Conservation (phyloP, 2,329 filamentous ascomycete species). For the Cladosporium sp. region DNA sequence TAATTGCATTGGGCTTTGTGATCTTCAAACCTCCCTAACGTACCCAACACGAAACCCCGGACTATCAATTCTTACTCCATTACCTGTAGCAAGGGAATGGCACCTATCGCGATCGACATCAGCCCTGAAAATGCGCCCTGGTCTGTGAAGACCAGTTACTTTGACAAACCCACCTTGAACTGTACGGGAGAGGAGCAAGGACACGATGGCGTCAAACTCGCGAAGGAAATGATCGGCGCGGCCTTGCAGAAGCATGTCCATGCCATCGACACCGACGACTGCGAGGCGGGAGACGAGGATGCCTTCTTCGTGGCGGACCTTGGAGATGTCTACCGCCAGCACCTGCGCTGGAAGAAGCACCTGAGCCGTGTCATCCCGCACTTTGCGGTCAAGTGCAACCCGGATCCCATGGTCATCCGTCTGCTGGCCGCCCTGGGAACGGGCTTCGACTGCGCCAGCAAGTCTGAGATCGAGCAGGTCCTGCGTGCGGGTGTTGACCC, state of each 20-base stretch:
- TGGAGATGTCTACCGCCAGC: constrained; percentile 97
- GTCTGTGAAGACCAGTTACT: constrained; percentile 33
- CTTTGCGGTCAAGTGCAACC: constrained; percentile 99
- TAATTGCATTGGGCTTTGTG: constrained; percentile 82
- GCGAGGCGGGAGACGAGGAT: constrained; percentile 90
- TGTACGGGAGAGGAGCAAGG: constrained; percentile 28
- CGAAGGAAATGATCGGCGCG: constrained; percentile 80
- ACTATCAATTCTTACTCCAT: constrained; percentile 5
- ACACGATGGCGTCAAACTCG: constrained; percentile 48
- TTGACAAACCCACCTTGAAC: constrained; percentile 10
- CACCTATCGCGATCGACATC: constrained; percentile 62
- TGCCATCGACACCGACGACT: constrained; percentile 79
- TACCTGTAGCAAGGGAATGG: constrained; percentile 55
- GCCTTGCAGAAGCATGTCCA: constrained; percentile 83
- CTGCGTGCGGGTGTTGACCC: constrained; percentile 78
- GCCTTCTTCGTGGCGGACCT: constrained; percentile 98
- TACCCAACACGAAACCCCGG: constrained; percentile 18
- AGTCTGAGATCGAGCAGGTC: constrained; percentile 92
- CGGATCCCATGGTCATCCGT: constrained; percentile 81
- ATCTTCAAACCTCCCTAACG: constrained; percentile 95
- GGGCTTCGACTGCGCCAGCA: constrained; percentile 97
- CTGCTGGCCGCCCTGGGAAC: constrained; percentile 85
- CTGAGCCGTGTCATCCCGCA: constrained; percentile 91
- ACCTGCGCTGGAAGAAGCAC: constrained; percentile 95
- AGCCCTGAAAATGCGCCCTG: constrained; percentile 32